Evolutionary conservation across 495 filamentous ascomycete genomes (phyloP), one percentile per base, ranked within the genome.

Genomic region (Elasticomyces elasticus): DNA sequence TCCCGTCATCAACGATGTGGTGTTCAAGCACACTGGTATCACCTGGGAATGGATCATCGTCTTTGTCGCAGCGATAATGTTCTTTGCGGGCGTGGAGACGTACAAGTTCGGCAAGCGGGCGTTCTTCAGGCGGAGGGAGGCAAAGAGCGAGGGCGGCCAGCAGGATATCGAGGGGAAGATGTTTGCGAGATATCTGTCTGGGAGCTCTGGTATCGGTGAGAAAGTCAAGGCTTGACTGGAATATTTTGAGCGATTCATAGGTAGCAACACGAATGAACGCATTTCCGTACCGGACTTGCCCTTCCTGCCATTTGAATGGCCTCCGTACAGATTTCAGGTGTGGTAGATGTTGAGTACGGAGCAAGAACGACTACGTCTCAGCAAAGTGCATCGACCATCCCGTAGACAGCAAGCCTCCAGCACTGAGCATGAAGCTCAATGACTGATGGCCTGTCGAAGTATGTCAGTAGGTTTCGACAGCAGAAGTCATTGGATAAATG

Each of bases 11-110:
- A 88, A 87, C 66, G 71, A 64, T 1, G 64, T 72, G 9, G 83
- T 89, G 2, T 89, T 89, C 75, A 87, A 86, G 66, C 85, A 89
- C 63, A 74, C 69, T n/a, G 70, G 72, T 20, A 87, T 89, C 45
- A 75, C 62, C 51, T 87, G 84, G 85, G 84, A 88, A 64, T 87
- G 85, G 85, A 81, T 73, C 17, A 80, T 81, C 51, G 77, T 71
- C 1, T 58, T 82, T 42, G 58, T 84, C 6, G 78, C 77, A 45
- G 73, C 77, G 0, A 58, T 73, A 5, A 56, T 87, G 10, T 87
- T 79, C 51, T 70, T 88, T 12, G 47, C 68, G 0, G 77, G 80
- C 38, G 71, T 85, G 30, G 84, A 88, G 69, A 69, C 71, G 40
- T 87, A 83, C 82, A 86, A 87, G 67, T 75, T 67, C 42, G 59